Evolutionary conservation across 176 grass and related monocot genomes (phyloP).

Genomic region (Microstegium vimineum): DNA sequence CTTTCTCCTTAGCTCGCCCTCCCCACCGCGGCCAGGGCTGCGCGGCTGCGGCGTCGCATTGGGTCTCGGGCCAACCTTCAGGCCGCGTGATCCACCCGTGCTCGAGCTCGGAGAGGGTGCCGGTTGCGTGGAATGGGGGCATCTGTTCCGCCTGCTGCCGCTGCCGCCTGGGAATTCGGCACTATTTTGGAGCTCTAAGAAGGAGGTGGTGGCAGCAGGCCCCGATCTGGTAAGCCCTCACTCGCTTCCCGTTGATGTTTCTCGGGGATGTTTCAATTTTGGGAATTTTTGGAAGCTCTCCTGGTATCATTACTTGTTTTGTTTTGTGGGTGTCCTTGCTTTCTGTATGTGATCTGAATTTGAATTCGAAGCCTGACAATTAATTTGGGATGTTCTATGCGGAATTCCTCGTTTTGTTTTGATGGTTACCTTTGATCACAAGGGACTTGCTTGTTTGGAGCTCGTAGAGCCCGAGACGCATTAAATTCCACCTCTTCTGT

Average conservation of each 20-base stretch:
- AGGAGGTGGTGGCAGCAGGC: slow-evolving; percentile 10
- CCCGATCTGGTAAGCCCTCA: slow-evolving; percentile 44
- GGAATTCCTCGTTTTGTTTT: slow-evolving; percentile 8
- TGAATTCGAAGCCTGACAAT: neutral
- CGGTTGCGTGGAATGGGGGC: slow-evolving; percentile 23
- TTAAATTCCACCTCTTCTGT: slow-evolving; percentile 27
- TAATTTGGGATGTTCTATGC: neutral
- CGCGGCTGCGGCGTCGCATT: slow-evolving; percentile 25
- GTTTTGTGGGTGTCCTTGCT: neutral
- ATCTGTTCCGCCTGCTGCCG: neutral
- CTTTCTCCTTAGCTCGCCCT: slow-evolving; percentile 5
- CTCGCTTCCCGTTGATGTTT: neutral
- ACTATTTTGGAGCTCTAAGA: neutral
- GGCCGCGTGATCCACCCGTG: slow-evolving; percentile 24
- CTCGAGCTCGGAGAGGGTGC: neutral
- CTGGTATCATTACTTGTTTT: neutral
- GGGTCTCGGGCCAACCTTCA: neutral
- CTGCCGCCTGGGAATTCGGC: neutral
- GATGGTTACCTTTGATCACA: slow-evolving; percentile 29
- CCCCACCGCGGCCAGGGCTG: neutral
- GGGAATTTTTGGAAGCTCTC: neutral
- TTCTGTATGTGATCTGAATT: slow-evolving; percentile 10
- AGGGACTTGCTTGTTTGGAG: slow-evolving; percentile 26
- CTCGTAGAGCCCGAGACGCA: slow-evolving; percentile 31
- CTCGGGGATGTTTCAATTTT: slow-evolving; percentile 10